Percentiles rank a stretch among this genome's conserved stretches.
These are phyloP conservation scores for Sarcodon aspratus DNA, from an alignment of 768 basidiomycete genomes.

Conservation along the genomic window DNA sequence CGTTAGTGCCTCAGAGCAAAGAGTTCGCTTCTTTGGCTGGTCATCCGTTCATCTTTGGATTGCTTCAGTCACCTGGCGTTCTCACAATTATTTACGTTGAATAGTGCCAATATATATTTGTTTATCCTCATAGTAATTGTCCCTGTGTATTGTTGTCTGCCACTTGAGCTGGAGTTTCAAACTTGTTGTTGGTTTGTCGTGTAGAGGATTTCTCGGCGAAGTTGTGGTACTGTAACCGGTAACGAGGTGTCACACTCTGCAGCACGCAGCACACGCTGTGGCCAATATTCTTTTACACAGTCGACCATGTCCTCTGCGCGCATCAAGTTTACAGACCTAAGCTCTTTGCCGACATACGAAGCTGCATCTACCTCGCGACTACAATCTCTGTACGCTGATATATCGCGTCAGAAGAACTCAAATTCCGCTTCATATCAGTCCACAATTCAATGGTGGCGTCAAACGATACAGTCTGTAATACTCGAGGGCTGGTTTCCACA, in stretches of 20 bases:
- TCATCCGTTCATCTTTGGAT: slow-evolving; percentile 23
- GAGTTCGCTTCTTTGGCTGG: slow-evolving; percentile 53
- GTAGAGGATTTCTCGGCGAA: neutral
- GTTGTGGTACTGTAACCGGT: neutral
- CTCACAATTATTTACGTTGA: neutral
- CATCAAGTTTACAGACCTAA: slow-evolving; percentile 8
- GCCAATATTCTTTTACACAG: neutral
- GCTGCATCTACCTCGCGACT: slow-evolving; percentile 41
- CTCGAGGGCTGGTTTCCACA: slow-evolving; percentile 39
- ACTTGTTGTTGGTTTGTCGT: neutral
- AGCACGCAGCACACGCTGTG: neutral
- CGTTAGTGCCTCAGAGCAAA: slow-evolving; percentile 44
- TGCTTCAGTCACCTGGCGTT: neutral
- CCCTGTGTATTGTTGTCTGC: neutral
- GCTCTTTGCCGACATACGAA: slow-evolving; percentile 33
- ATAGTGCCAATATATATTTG: neutral
- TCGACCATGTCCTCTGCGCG: slow-evolving; percentile 9
- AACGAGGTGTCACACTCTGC: neutral
- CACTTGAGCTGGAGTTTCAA: neutral
- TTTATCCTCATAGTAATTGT: neutral
- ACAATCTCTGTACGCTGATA: slow-evolving; percentile 80
- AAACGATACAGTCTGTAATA: slow-evolving; percentile 51
- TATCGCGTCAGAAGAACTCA: slow-evolving; percentile 71
- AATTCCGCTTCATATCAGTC: slow-evolving; percentile 77
- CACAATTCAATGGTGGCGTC: slow-evolving; percentile 84